These are phyloP conservation scores for Trichoderma sp. DNA, from an alignment of 2,329 filamentous ascomycete genomes.

Conservation along the genomic window DNA sequence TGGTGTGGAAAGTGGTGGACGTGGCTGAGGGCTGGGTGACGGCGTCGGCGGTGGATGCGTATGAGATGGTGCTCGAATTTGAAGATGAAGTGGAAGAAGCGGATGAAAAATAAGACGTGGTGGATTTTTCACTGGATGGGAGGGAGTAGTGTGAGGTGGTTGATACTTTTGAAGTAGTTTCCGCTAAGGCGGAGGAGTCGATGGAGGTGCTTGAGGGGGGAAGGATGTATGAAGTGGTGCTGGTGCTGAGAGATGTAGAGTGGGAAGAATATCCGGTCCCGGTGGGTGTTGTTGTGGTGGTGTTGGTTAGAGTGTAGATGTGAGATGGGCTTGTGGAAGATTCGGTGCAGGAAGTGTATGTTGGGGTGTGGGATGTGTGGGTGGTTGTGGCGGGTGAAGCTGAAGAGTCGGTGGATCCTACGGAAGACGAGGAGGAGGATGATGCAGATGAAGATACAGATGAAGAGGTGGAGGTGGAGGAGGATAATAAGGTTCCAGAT, in stretches of 20 bases:
- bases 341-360: not conserved
- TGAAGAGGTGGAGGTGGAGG: not conserved
- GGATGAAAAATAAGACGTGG: not conserved
- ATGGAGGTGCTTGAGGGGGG: not conserved
- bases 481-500: not conserved
- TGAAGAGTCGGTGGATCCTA: not conserved
- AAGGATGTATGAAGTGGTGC: not conserved
- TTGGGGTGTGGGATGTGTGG: not conserved
- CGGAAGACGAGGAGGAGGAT: not conserved
- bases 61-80: not conserved
- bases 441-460: not conserved
- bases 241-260: not conserved
- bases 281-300: not conserved
- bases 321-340: not conserved
- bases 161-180: not conserved
- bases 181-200: not conserved
- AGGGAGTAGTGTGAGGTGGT: not conserved
- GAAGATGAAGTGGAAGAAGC: not conserved
- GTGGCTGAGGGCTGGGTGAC: slow-evolving; percentile 21
- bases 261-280: not conserved
- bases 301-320: not conserved
- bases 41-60: slow-evolving; percentile 20
- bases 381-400: not conserved
- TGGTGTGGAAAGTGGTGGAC: slow-evolving; percentile 24
- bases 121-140: not conserved